Evolutionary conservation across 805 yeast genomes (phyloP).

Genomic region (Schizosaccharomyces octosporus): DNA sequence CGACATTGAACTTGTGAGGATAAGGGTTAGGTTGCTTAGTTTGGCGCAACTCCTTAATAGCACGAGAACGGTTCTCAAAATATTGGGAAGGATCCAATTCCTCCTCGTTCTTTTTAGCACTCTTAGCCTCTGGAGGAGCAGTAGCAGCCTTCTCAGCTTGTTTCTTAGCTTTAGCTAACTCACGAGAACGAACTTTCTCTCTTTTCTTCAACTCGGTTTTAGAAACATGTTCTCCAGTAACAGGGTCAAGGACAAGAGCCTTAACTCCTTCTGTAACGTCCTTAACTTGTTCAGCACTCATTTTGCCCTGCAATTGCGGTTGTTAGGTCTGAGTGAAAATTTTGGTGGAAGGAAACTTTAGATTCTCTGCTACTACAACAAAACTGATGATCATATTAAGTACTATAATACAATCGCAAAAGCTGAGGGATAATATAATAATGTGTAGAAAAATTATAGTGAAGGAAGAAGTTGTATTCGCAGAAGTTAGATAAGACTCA

Average conservation of each 20-base stretch:
- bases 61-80: constrained; percentile 76
- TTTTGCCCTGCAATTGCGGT: not conserved
- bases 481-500: no score
- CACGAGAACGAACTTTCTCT: constrained; percentile 65
- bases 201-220: constrained; percentile 90
- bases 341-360: not conserved
- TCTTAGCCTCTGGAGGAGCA: constrained; percentile 22
- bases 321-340: not conserved
- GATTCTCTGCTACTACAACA: not conserved
- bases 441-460: no score
- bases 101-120: constrained; percentile 44
- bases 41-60: constrained; percentile 55
- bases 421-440: no score
- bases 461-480: no score
- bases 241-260: constrained; percentile 40
- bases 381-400: no score
- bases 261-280: not conserved
- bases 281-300: constrained; percentile 1
- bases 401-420: no score
- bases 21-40: constrained; percentile 60
- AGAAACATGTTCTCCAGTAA: constrained; percentile 88
- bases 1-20: constrained; percentile 79
- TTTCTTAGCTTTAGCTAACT: constrained; percentile 39
- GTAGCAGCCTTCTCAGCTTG: constrained; percentile 60
- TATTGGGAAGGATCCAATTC: constrained; percentile 79